Base-by-base conservation (phyloP, 2,329 filamentous ascomycete genomes). In the Macrophomina pseudophaseolina region DNA sequence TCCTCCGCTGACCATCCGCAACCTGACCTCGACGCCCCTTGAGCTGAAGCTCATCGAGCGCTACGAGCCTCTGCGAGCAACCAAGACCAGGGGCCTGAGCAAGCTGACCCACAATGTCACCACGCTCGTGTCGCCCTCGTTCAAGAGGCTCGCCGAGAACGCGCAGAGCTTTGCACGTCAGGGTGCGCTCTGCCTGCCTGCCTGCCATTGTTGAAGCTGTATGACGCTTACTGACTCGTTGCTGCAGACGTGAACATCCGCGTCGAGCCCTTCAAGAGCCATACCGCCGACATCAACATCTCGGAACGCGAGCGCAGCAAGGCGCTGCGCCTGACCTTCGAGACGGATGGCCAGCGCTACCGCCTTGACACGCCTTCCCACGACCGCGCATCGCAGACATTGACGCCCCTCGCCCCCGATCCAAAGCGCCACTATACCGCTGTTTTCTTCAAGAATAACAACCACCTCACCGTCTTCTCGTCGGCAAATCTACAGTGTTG, bases 21-120 rank as follows among this genome's bases (percentile, higher is more conserved):
- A 97, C 78, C 82, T 97, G 70, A 94, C 92, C 52, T 83, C 87
- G 66, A 89, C 86, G 58, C 84, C 88, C n/a, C 82, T 97, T 65
- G 87, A 90, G 71, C 85, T 97, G 72, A 89, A 88, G 77, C 78
- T 84, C 68, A 83, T 94, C 67, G 91, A 96, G 81, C 89, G 90
- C 71, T 93, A 93, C 76, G 86, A 88, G 71, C 84, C 81, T 54
- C 83, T 79, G 64, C 81, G 85, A 69, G 77, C 83, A 16, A 70
- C 73, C 48, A 73, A 78, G 69, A 11, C 30, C 58, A 75, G 65
- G 76, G 68, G 68, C 69, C 68, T 66, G 74, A 67, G 53, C 4
- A 69, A 62, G 62, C 38, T 69, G 44, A 49, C n/a, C 12, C 63
- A 42, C 66, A 66, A 67, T 40, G 44, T 48, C 40, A 38, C 63